Base-by-base conservation (phyloP, 306 rosid genomes). In the Cicer arietinum region DNA sequence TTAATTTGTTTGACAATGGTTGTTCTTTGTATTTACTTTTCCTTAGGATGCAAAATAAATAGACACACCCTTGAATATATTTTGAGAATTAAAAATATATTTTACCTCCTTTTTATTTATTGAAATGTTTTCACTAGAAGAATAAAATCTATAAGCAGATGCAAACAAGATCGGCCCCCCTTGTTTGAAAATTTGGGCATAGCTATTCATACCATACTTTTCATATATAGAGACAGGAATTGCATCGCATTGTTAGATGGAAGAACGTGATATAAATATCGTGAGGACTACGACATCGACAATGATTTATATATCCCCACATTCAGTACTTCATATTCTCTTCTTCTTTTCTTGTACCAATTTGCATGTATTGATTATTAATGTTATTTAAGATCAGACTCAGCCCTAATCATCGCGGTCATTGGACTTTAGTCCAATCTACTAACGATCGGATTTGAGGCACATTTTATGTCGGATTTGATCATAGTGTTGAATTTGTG, bases 281-380 rank as follows among this genome's bases (percentile, higher is more conserved):
- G 67, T 39, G 65, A 69, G 77, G 71, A 69, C 82, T 68, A 78
- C 82, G 71, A 69, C 64, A 77, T 78, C 7, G 65, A 69, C 82
- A 78, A 60, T 47, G 47, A 35, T 37, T 78, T 70, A 61, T 48
- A n/a, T 70, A 71, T 78, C 66, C 82, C 82, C 65, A 60, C 77
- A 60, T 42, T 42, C 43, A 30, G 14, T 17, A 25, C 73, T 64
- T 43, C 20, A 42, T 51, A 46, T 43, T 65, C n/a, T 52, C 65
- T 42, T 60, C 25, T 53, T 71, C 68, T 79, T 72, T 52, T 44
- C 30, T 69, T 71, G 61, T 63, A 25, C 78, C 50, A 42, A 61
- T 71, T 71, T 71, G 14, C 66, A 51, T 63, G 1, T 10, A 62
- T 48, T 7, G 1, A 61, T 70, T 42, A 41, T 43, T 50, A 16